phyloP scores from a whole-genome alignment of 768 basidiomycete genomes.

The Boletus huronensis region DNA sequence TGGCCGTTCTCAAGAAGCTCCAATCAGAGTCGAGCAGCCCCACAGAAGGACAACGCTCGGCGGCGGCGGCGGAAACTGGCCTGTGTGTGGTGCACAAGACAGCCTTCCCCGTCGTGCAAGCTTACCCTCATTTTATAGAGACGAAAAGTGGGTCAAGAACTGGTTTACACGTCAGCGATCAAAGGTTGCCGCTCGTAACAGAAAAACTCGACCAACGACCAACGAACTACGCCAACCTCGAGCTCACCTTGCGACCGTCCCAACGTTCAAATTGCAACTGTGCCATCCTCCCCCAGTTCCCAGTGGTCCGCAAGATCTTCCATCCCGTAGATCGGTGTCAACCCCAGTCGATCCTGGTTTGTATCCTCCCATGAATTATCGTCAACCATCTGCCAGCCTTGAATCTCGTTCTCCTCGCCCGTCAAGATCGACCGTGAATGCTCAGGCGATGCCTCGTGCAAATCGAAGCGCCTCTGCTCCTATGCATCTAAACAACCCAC shows the following conservation, averaged over 20 bases:
- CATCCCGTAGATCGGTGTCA: conserved; percentile 5
- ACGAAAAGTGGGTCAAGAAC: conserved; percentile 28
- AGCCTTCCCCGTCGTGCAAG: neutral
- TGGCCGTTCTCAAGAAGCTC: conserved; percentile 28
- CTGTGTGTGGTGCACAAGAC: conserved; percentile 24
- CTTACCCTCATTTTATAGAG: conserved; percentile 15
- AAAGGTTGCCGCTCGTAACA: conserved; percentile 13
- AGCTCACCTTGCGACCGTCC: neutral
- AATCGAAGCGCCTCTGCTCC: conserved; percentile 2
- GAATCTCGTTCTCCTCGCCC: neutral
- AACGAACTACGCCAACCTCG: neutral
- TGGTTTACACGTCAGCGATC: conserved; percentile 32
- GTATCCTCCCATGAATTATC: neutral
- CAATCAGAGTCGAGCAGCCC: conserved; percentile 21
- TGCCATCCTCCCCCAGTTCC: neutral
- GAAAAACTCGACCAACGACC: neutral
- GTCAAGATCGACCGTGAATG: neutral
- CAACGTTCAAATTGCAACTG: conserved; percentile 17
- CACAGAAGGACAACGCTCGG: conserved; percentile 19
- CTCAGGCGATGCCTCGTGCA: neutral
- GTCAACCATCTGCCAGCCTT: neutral
- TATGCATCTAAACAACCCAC: neutral
- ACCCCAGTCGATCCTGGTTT: neutral
- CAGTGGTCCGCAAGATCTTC: neutral
- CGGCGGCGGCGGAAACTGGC: conserved; percentile 27